Percentiles rank a stretch among this genome's conserved stretches.
Conservation (phyloP, 371 early-diverging fungal species). For the Conidiobolus incongruus region DNA sequence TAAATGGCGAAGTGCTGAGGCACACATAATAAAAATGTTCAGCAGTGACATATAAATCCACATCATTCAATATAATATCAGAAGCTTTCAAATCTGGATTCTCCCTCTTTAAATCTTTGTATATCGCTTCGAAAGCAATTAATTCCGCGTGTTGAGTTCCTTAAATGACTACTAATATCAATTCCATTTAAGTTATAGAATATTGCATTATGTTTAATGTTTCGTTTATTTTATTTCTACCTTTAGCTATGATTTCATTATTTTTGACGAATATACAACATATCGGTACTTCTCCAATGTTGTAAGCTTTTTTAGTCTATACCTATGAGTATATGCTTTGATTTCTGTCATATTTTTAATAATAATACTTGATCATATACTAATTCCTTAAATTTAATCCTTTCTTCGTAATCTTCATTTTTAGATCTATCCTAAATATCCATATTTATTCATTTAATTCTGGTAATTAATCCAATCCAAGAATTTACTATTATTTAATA, state of each 20-base stretch:
- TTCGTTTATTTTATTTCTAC: slow-evolving; percentile 70
- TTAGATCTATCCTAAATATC: too few species aligned
- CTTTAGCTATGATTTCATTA: slow-evolving; percentile 33
- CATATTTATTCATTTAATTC: too few species aligned
- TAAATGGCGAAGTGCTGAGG: slow-evolving; percentile 49
- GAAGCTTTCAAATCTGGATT: too few species aligned
- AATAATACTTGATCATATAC: neutral
- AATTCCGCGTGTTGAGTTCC: slow-evolving; percentile 85
- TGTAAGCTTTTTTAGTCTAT: slow-evolving; percentile 73
- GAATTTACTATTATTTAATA: too few species aligned
- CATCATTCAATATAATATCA: slow-evolving; percentile 19
- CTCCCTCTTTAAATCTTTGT: too few species aligned
- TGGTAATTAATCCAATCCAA: too few species aligned
- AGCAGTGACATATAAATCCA: slow-evolving; percentile 87
- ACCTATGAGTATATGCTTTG: neutral
- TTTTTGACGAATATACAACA: slow-evolving; percentile 89
- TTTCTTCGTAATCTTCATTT: neutral
- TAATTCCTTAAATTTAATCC: neutral
- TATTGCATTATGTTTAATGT: slow-evolving; percentile 44
- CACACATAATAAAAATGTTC: slow-evolving; percentile 99
- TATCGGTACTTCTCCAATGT: slow-evolving; percentile 85
- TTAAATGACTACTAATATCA: slow-evolving; percentile 16
- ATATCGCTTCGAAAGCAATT: slow-evolving; percentile 79
- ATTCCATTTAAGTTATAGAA: slow-evolving; percentile 4
- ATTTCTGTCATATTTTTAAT: neutral